Percentiles rank a stretch among this genome's conserved stretches.
Evolutionary conservation across 2,329 filamentous ascomycete genomes (phyloP).

Genomic region (Ophiocordyceps camponoti-saundersi): DNA sequence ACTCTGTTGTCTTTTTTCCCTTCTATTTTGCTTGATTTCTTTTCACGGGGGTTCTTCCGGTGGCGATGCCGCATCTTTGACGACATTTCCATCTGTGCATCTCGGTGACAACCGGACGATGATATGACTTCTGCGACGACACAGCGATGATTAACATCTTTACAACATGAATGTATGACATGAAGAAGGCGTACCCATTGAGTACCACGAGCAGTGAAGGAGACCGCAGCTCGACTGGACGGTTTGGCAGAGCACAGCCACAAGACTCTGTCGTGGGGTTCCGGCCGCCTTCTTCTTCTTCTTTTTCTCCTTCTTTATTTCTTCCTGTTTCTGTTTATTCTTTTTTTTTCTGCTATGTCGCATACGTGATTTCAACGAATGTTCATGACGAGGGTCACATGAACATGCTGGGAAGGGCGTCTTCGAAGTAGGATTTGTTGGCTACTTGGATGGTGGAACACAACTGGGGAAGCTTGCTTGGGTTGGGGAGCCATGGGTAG

Average conservation of each 20-base stretch:
- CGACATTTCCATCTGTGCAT: background rate
- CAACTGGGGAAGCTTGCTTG: background rate
- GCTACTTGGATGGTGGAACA: background rate
- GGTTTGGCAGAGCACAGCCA: background rate
- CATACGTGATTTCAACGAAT: background rate
- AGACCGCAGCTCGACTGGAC: background rate
- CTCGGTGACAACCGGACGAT: background rate
- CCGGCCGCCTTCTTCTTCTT: background rate
- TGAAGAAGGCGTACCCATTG: conserved; percentile 18
- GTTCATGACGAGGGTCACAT: background rate
- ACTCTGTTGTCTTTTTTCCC: background rate
- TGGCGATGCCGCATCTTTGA: background rate
- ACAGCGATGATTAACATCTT: conserved; percentile 9
- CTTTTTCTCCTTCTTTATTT: background rate
- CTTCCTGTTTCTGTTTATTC: background rate
- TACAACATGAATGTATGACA: conserved; percentile 17
- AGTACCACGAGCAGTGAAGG: conserved; percentile 2
- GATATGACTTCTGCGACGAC: conserved; percentile 10
- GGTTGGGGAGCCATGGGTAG: background rate
- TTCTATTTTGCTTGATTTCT: background rate
- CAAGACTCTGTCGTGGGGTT: conserved; percentile 8
- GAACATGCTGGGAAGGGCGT: background rate
- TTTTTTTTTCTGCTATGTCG: background rate
- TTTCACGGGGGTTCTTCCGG: background rate
- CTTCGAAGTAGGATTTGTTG: background rate